Base-by-base conservation (phyloP, 1,284 basidiomycete species). In the Cystobasidium slooffiae region DNA sequence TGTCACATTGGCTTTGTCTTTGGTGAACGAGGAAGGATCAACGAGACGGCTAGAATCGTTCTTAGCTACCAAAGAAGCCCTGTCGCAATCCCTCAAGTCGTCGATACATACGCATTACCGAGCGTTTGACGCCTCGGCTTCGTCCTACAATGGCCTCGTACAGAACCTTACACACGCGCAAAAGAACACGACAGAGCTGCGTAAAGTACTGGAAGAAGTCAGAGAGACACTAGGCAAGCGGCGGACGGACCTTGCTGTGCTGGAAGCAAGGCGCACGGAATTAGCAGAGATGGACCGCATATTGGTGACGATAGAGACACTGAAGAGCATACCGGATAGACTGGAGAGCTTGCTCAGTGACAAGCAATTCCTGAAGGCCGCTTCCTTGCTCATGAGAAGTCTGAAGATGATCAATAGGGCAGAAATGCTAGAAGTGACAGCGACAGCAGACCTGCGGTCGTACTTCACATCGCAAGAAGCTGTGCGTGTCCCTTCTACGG, bases 341-440 rank as follows among this genome's bases (percentile, higher is more conserved):
- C 85, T 99, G 39, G 97, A 99, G 82, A 89, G 90, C 6, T 84
- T 98, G n/a, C 93, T 99, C 82, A 91, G 94, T 0, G 97, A 98
- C 82, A 99, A 99, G 81, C 88, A 91, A 7, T 88, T 98, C 65
- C 84, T 98, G 47, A 90, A 95, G 77, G 96, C 96, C 0, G 89
- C 96, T 1, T 88, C 93, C 16, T 85, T 99, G 24, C 88, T 99
- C 37, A 89, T 97, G 49, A 86, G 91, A 59, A 94, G 92, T 80
- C 83, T 97, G 68, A 98, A 96, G 82, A 88, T 90, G 44, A 94
- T 96, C 79, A 95, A 92, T 81, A 94, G 92, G 79, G 86, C 90
- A 6, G 96, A 98, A 78, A 91, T 99, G 87, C 86, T 90, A 73
- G 96, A 98, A 80, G 91, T 99, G 73, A 96, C 96, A 18, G 97